Evolutionary conservation across 148 eudicot genomes (phyloP), one percentile per base, ranked within the genome.

Genomic region (Cornus suecica): DNA sequence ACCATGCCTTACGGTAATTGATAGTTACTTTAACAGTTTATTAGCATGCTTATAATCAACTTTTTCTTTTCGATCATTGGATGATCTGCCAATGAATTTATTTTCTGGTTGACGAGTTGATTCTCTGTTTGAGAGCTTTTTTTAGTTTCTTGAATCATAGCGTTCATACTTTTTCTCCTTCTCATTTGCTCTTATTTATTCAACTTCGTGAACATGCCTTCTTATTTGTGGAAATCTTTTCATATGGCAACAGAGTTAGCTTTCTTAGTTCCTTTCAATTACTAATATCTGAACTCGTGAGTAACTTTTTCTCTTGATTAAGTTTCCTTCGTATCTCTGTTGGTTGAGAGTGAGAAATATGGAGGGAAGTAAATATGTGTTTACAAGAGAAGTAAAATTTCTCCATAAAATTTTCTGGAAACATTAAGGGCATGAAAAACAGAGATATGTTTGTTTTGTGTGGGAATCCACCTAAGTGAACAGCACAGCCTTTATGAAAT

Each of bases 1-100:
- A 92, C 75, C 99, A 95, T 84, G 90, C 97, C 65, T 87, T 92
- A 72, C 89, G 92, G 99, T 95, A 70, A 73, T 79, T 70, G 24
- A 69, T 69, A 24, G 56, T 69, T 28, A 31, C 24, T 34, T 1
- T 76, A 16, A 16, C 3, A 68, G 34, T 51, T 29, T 32, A 32
- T 45, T 18, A 20, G 6, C 11, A 31, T 68, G 68, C 23, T 60
- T 9, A 20, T 37, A 34, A 62, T 66, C 13, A 66, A 58, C 45
- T 72, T 66, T 58, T 54, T 72, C 16, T 31, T 70, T 69, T 32
- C 45, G 41, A 54, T 32, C 16, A 30, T 71, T 65, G 31, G 72
- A 69, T 80, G 65, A 34, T 69, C 14, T 20, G 14, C 9, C 71
- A 67, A 24, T 23, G 54, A 13, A 3, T 4, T 10, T 45, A 8